Evolutionary conservation across 306 rosid genomes (phyloP), one percentile per base, ranked within the genome.

Genomic region (Quercus cerris): DNA sequence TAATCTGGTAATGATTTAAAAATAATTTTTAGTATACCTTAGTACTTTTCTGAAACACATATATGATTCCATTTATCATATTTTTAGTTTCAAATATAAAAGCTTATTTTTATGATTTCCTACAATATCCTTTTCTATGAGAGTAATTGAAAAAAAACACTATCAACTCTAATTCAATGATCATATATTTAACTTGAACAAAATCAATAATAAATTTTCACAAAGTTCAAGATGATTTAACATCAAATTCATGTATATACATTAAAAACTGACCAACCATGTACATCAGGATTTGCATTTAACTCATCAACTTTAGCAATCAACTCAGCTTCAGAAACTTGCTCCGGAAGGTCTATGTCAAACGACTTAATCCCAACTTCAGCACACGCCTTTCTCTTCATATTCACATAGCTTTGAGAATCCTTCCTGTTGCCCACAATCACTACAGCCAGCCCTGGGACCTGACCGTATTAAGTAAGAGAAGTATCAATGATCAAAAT

Each of bases 381-480:
- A 55, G 89, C 89, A 56, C 99, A 95, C 1, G 98, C 97, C 61
- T 91, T 95, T 78, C 97, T 87, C 95, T 95, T 93, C 91, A 91
- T 94, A 75, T 73, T 79, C 3, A 93, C 97, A 77, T 89, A 94
- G 83, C 95, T 94, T 46, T 84, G 95, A 13, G 97, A 95, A 81
- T 95, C 99, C 83, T 95, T 91, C 81, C 93, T 85, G 88, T 22
- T 73, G 22, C 99, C 99, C 6, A 95, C 97, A 41, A 90, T 95
- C 85, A 95, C 97, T 70, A 93, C 98, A 14, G 98, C 99, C 75
- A 95, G 80, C 41, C 98, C 99, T 6, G 98, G 98, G 78, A 93
- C 97, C 98, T 89, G 81, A 68, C 46, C 46, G 11, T 7, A 41
- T 11, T 33, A 64, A 18, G 46, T 41, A 41, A 41, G 46, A 41